Percentiles rank a stretch among this genome's conserved stretches.
Conservation (phyloP, 768 basidiomycete genomes). For the Chalciporus chontae region DNA sequence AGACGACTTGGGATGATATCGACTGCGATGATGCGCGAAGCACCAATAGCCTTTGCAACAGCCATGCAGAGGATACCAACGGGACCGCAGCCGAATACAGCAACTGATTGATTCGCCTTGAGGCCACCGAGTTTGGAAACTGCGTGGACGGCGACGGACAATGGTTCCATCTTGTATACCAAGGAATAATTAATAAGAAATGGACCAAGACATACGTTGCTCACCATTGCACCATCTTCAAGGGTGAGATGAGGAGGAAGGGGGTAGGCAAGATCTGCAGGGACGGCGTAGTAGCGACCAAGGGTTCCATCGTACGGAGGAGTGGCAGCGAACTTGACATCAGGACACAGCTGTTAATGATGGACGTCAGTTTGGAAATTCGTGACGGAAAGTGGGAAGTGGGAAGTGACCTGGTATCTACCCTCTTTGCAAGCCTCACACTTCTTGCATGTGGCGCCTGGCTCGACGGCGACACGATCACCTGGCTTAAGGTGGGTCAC, state of each 20-base stretch:
- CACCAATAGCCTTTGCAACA: constrained; percentile 92
- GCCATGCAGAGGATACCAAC: constrained; percentile 90
- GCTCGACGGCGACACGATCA: constrained; percentile 89
- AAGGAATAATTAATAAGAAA: constrained; percentile 2
- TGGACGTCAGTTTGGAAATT: constrained; percentile 1
- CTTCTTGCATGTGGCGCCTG: constrained; percentile 78
- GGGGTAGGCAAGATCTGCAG: constrained; percentile 78
- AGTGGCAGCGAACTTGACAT: constrained; percentile 88
- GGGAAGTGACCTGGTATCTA: constrained; percentile 63
- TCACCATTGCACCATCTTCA: constrained; percentile 93
- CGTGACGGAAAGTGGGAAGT: background rate
- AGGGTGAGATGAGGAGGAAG: constrained; percentile 82
- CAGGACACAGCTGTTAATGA: constrained; percentile 65
- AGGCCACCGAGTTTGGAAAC: constrained; percentile 74
- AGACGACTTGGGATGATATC: constrained; percentile 76
- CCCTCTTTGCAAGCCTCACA: constrained; percentile 87
- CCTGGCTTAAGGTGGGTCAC: constrained; percentile 78
- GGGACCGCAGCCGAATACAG: constrained; percentile 87
- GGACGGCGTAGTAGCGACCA: constrained; percentile 79
- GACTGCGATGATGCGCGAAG: constrained; percentile 77
- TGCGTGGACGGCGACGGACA: constrained; percentile 89
- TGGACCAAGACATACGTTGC: constrained; percentile 2
- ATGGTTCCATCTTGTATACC: constrained; percentile 76
- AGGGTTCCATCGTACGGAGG: constrained; percentile 93
- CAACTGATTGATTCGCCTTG: constrained; percentile 70